A percentile compares a stretch with the other conserved stretches of the same genome.
phyloP scores from a whole-genome alignment of 768 basidiomycete species.

The Trametes sanguinea region DNA sequence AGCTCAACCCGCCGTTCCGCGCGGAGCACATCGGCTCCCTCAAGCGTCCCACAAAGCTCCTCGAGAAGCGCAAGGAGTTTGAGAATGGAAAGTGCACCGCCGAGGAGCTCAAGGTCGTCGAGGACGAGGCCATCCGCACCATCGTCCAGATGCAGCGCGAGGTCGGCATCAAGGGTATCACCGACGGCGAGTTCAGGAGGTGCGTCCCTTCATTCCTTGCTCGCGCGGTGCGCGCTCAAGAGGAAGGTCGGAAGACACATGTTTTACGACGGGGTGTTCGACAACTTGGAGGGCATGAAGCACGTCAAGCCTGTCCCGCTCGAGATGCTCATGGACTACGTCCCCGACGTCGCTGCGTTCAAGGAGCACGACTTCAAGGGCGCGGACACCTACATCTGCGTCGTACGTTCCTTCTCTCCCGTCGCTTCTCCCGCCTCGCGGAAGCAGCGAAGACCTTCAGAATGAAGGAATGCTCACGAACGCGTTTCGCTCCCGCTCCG shows the following conservation, averaged over 20 bases:
- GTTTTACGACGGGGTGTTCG: slow-evolving; percentile 69
- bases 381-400: slow-evolving; percentile 34
- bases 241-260: slow-evolving; percentile 39
- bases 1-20: slow-evolving; percentile 44
- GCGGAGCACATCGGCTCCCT: slow-evolving; percentile 66
- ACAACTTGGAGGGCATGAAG: slow-evolving; percentile 65
- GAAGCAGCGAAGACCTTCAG: no score
- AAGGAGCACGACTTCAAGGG: slow-evolving; percentile 36
- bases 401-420: slow-evolving; percentile 21
- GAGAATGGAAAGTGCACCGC: slow-evolving; percentile 43
- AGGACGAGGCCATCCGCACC: slow-evolving; percentile 55
- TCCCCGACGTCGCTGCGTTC: slow-evolving; percentile 39
- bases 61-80: slow-evolving; percentile 46
- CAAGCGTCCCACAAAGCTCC: slow-evolving; percentile 53
- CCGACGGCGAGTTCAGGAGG: slow-evolving; percentile 57
- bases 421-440: not conserved
- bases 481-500: not conserved
- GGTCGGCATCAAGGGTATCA: slow-evolving; percentile 58
- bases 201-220: slow-evolving; percentile 13
- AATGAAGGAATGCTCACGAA: not conserved
- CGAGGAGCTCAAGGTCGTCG: slow-evolving; percentile 48
- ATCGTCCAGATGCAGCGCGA: slow-evolving; percentile 57
- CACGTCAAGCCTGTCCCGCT: slow-evolving; percentile 38
- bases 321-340: slow-evolving; percentile 31
- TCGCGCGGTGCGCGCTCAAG: not conserved